Evolutionary conservation across 768 basidiomycete genomes (phyloP).

Genomic region (Panaeolus cyanescens): DNA sequence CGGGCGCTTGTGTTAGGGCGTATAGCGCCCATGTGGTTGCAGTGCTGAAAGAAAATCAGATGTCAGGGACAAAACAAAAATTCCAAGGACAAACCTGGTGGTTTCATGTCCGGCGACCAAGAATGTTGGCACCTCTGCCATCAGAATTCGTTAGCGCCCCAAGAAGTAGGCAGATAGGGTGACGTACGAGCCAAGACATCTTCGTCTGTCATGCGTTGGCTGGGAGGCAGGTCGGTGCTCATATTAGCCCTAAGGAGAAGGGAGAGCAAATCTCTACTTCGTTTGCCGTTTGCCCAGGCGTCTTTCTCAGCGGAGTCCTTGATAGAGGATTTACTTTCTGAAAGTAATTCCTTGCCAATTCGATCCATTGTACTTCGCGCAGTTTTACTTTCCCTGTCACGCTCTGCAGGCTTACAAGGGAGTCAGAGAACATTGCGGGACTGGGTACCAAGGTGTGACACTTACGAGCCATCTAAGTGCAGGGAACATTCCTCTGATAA

Average conservation of each 20-base stretch:
- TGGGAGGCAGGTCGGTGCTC: conserved; percentile 56
- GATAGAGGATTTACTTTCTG: conserved; percentile 47
- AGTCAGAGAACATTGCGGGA: background rate
- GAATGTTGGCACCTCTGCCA: conserved; percentile 61
- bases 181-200: conserved; percentile 59
- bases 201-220: conserved; percentile 57
- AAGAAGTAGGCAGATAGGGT: background rate
- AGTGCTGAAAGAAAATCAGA: conserved; percentile 25
- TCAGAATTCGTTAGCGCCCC: background rate
- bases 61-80: no score
- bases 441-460: background rate
- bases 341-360: conserved; percentile 51
- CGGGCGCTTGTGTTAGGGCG: conserved; percentile 47
- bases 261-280: conserved; percentile 56
- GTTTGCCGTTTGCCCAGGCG: conserved; percentile 29
- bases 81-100: conserved; percentile 37
- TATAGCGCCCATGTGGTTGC: conserved; percentile 62
- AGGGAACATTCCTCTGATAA: conserved; percentile 37
- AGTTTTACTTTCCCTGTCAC: conserved; percentile 25
- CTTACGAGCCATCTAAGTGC: conserved; percentile 38
- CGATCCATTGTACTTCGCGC: conserved; percentile 45
- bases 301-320: conserved; percentile 27
- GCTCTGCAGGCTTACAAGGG: conserved; percentile 29
- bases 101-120: conserved; percentile 63
- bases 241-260: conserved; percentile 66